Evolutionary conservation across 1,284 basidiomycete species (phyloP), one percentile per base, ranked within the genome.

Genomic region (Abortiporus biennis): DNA sequence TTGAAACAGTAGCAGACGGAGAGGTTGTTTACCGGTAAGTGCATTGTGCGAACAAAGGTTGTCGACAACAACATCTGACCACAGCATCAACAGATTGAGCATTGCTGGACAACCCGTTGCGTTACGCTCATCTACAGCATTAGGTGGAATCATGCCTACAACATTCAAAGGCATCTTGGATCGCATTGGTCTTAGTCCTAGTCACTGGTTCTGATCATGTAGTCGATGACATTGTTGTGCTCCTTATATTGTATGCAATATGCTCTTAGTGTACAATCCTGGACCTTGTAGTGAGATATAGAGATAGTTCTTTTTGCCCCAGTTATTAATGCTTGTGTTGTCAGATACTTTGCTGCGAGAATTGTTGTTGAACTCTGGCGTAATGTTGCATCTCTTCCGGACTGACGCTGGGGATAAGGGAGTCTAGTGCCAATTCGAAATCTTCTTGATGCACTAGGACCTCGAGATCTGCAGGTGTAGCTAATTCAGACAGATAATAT

Each of bases 381-480:
- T 99, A 99, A 58, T 95, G 89, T 6, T 77, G 76, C 83, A 99
- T 85, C 61, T 99, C 96, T 22, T 78, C 78, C 47, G 84, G 74
- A 54, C 85, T 92, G 6, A 99, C 92, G 57, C 88, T 92, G 2
- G 96, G 93, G 8, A 87, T 74, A 2, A 99, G 71, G 50, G 84
- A 81, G 1, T 64, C 54, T 24, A 98, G 67, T 6, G 96, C 94
- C 11, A 62, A 61, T 27, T 78, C 67, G 62, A 99, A 98, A 62
- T 97, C 92, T 11, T 64, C 65, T 47, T 71, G 66, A 3, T 72
- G 74, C 3, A 98, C 90, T 9, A 82, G 67, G 3, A 97, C 83
- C 23, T 83, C 74, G 13, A 87, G 78, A 48, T 98, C 92, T 17
- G 71, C 72, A 1, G 74, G 61, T 2, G 64, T 68, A 0, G 93